Percentiles rank a stretch among this genome's conserved stretches.
These are phyloP conservation scores for Aspergillus ochraceoroseus DNA, from an alignment of 2,329 filamentous ascomycete species.

Conservation along the genomic window DNA sequence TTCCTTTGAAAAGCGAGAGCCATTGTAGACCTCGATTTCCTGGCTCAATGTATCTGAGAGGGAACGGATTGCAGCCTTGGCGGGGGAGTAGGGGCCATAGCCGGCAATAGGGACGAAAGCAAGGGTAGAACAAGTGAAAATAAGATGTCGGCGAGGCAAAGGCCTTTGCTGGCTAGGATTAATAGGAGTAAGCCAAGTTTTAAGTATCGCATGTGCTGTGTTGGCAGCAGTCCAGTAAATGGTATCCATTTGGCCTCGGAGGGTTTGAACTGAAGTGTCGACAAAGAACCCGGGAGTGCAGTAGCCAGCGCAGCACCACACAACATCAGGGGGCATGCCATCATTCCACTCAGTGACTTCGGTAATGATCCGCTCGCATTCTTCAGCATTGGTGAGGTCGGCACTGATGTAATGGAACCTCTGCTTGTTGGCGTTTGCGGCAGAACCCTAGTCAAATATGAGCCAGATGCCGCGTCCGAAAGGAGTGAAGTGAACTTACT, in stretches of 20 bases:
- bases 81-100: conserved; percentile 76
- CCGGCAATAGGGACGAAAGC: conserved; percentile 74
- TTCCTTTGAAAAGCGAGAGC: conserved; percentile 44
- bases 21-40: conserved; percentile 82
- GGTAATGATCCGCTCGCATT: conserved; percentile 64
- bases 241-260: conserved; percentile 79
- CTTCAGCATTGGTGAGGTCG: conserved; percentile 67
- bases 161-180: conserved; percentile 29
- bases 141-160: conserved; percentile 60
- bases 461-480: conserved; percentile 12
- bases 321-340: conserved; percentile 67
- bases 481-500: conserved; percentile 39
- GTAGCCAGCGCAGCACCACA: conserved; percentile 84
- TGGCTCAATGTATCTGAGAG: conserved; percentile 78
- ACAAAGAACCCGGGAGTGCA: conserved; percentile 71
- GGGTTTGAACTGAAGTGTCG: conserved; percentile 62
- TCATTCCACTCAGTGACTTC: conserved; percentile 77
- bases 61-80: conserved; percentile 78
- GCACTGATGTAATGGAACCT: conserved; percentile 78
- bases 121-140: conserved; percentile 76
- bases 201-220: conserved; percentile 74
- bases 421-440: conserved; percentile 62
- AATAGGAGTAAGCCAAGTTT: conserved; percentile 60
- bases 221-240: conserved; percentile 87
- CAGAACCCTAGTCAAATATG: conserved; percentile 52